Conservation (phyloP, 2,329 filamentous ascomycete species). For the Chalaropsis ovoidea region DNA sequence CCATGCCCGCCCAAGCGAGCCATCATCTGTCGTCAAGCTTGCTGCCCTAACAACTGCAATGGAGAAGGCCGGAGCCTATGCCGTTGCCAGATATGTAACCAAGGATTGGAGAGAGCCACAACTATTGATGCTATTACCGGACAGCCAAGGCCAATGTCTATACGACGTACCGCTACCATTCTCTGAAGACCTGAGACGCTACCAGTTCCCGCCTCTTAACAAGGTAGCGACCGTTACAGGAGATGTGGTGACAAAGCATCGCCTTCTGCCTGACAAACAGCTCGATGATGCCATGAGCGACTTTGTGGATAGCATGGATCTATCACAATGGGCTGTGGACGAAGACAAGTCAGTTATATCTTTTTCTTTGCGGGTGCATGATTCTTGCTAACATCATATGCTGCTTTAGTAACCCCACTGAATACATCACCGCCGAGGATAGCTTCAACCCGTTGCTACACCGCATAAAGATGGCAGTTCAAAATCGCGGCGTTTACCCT, state of each 20-base stretch:
- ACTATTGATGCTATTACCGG: constrained; percentile 68
- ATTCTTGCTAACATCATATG: neutral
- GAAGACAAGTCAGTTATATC: constrained; percentile 56
- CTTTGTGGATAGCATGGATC: constrained; percentile 88
- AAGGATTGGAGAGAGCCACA: constrained; percentile 74
- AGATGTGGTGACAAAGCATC: constrained; percentile 67
- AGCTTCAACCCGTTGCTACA: constrained; percentile 80
- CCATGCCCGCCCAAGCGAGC: constrained; percentile 64
- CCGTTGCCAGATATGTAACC: constrained; percentile 70
- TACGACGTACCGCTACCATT: constrained; percentile 88
- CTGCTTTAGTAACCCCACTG: constrained; percentile 38
- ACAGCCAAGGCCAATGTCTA: constrained; percentile 71
- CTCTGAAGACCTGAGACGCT: constrained; percentile 81
- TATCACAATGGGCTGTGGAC: constrained; percentile 59
- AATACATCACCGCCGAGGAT: constrained; percentile 71
- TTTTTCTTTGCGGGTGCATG: no score
- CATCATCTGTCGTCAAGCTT: constrained; percentile 72
- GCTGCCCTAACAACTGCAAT: constrained; percentile 86
- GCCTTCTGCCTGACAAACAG: constrained; percentile 66
- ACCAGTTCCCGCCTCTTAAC: constrained; percentile 83
- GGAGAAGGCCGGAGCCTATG: constrained; percentile 73
- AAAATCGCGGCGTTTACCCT: constrained; percentile 67
- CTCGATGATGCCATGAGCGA: constrained; percentile 74
- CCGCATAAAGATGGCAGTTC: constrained; percentile 75
- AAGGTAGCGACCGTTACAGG: constrained; percentile 80